These are phyloP conservation scores for Leishmania gerbilli DNA, from an alignment of 208 protist species.

Conservation along the genomic window DNA sequence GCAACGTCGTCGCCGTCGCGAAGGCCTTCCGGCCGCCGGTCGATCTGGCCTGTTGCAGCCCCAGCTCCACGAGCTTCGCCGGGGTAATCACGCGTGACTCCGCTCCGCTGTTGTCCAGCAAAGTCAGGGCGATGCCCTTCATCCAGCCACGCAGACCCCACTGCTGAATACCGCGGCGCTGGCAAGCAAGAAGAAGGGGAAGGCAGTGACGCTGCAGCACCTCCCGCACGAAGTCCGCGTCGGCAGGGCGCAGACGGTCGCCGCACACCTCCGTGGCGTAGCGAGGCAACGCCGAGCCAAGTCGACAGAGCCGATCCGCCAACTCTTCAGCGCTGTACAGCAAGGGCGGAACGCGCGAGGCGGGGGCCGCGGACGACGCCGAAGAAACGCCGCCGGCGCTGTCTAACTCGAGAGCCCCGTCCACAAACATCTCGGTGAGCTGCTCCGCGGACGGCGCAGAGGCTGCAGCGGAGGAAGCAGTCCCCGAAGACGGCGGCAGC, in stretches of 20 bases:
- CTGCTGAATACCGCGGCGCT: constrained; percentile 43
- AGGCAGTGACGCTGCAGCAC: constrained; percentile 40
- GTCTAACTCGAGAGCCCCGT: constrained; percentile 28
- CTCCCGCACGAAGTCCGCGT: constrained; percentile 24
- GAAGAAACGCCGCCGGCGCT: neutral
- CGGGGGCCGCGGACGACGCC: neutral
- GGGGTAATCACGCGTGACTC: constrained; percentile 31
- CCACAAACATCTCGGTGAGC: constrained; percentile 24
- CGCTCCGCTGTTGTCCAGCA: constrained; percentile 33
- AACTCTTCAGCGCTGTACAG: constrained; percentile 47
- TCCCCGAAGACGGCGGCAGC: neutral
- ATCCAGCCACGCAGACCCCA: constrained; percentile 39
- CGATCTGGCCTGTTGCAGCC: constrained; percentile 5
- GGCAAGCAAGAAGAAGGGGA: constrained; percentile 37
- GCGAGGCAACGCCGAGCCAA: constrained; percentile 47
- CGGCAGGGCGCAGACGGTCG: constrained; percentile 30
- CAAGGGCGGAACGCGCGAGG: neutral
- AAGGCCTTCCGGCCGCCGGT: constrained; percentile 13
- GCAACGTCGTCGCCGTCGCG: constrained; percentile 24
- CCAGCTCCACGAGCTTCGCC: constrained; percentile 22
- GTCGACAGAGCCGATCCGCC: constrained; percentile 61
- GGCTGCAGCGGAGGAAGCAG: neutral
- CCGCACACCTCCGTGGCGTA: constrained; percentile 28
- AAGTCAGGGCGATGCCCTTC: constrained; percentile 23
- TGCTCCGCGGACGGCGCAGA: neutral